Base-by-base conservation (phyloP, 1,139 yeast genomes). In the Debaryomyces psychrophilus region DNA sequence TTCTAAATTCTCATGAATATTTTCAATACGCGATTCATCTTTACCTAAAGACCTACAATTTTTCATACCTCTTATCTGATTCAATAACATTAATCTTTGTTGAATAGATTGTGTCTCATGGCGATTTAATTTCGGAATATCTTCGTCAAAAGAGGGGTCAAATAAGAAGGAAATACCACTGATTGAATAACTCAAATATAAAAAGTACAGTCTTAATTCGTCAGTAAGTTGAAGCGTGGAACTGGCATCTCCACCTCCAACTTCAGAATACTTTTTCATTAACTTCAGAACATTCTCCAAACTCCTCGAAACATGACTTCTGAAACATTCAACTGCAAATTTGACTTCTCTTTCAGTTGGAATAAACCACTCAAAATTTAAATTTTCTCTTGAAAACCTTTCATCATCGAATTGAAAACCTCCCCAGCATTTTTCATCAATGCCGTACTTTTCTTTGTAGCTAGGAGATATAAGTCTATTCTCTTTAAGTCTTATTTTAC, bases 91-190 rank as follows among this genome's bases (percentile, higher is more conserved):
- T 17, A 70, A 58, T 29, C 77, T 59, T 36, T 69, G 69, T 42
- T 70, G 69, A 22, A 73, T 62, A 1, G 76, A 59, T 48, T 72
- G 74, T 8, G 62, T 56, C 28, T 58, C 60, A 48, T 68, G 72
- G 9, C 57, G 59, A 34, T 59, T 62, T 43, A 73, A 57, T 33
- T 69, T 68, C 0, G 79, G 78, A 28, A 73, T 72, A 46, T 73
- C 76, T 45, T 75, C 79, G 43, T 73, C 76, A 48, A 73, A 76
- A 0, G 76, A 71, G 0, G 96, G 92, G 60, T 90, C 97, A 56
- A 89, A 80, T 41, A 92, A 67, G 44, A 80, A 74, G 18, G 96
- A 79, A n/a, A 83, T 73, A 20, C 97, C 97, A 44, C 95, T 83
- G 2, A 87, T 59, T 0, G 83, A 70, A 46, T 84, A 82, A 0